Percentiles rank a stretch among this genome's conserved stretches.
Evolutionary conservation across 805 yeast species (phyloP).

Genomic region (Candida alai): DNA sequence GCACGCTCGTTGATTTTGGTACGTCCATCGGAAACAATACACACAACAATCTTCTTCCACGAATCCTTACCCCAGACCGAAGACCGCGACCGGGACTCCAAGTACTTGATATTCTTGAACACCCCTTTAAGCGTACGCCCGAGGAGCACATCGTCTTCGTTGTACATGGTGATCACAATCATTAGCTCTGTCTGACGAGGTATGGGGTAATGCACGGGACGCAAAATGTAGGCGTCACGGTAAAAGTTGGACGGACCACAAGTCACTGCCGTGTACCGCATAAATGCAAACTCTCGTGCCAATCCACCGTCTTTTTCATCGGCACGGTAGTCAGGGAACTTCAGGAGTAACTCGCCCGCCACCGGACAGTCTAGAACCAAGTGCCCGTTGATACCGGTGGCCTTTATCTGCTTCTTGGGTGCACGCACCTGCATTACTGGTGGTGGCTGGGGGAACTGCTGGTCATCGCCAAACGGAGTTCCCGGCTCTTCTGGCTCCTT

Average conservation of each 20-base stretch:
- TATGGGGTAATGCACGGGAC: constrained; percentile 51
- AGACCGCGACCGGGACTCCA: constrained; percentile 43
- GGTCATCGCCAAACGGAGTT: constrained; percentile 29
- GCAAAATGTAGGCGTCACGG: constrained; percentile 50
- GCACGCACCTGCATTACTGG: constrained; percentile 31
- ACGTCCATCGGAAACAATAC: constrained; percentile 62
- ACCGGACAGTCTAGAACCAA: constrained; percentile 46
- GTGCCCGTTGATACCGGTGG: constrained; percentile 40
- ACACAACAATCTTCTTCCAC: constrained; percentile 62
- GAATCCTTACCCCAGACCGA: constrained; percentile 48
- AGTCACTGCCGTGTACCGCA: constrained; percentile 63
- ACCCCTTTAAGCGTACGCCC: constrained; percentile 63
- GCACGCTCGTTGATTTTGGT: constrained; percentile 62
- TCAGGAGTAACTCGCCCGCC: constrained; percentile 40
- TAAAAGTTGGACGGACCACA: constrained; percentile 66
- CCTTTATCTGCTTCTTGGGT: constrained; percentile 34
- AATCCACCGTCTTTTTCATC: constrained; percentile 36
- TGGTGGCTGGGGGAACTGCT: constrained; percentile 27
- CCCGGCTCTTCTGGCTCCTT: constrained; percentile 13
- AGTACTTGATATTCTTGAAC: constrained; percentile 59
- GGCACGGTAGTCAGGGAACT: constrained; percentile 37
- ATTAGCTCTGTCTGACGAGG: constrained; percentile 57
- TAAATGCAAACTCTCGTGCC: constrained; percentile 53
- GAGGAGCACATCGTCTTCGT: constrained; percentile 59
- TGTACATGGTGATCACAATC: constrained; percentile 63